Percentiles rank a stretch among this genome's conserved stretches.
Evolutionary conservation across 306 rosid genomes (phyloP).

Genomic region (Pueraria montana): DNA sequence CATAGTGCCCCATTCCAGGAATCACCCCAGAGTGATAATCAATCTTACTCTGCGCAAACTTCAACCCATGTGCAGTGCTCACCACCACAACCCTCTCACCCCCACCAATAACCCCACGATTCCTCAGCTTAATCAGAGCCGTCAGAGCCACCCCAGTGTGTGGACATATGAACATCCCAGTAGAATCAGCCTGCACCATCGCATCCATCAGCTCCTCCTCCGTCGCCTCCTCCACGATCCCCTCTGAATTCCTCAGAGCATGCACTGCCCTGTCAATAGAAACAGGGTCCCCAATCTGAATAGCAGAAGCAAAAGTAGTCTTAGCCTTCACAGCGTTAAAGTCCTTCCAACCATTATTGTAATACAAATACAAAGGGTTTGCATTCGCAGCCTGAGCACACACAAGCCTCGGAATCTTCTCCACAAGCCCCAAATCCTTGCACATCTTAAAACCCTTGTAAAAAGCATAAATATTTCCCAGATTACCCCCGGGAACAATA

Average conservation of each 20-base stretch:
- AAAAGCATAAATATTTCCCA: slow-evolving; percentile 84
- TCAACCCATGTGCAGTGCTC: slow-evolving; percentile 89
- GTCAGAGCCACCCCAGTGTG: slow-evolving; percentile 87
- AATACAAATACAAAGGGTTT: slow-evolving; percentile 75
- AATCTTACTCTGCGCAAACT: slow-evolving; percentile 65
- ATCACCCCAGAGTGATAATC: slow-evolving; percentile 50
- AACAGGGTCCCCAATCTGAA: slow-evolving; percentile 93
- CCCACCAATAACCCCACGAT: slow-evolving; percentile 64
- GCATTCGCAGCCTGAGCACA: slow-evolving; percentile 92
- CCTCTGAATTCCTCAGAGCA: slow-evolving; percentile 69
- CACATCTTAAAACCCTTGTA: slow-evolving; percentile 94
- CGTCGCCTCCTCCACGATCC: slow-evolving; percentile 88
- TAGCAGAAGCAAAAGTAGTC: slow-evolving; percentile 80
- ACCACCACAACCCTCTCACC: slow-evolving; percentile 83
- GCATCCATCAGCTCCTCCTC: slow-evolving; percentile 92
- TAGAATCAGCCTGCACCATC: slow-evolving; percentile 81
- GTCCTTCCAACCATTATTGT: slow-evolving; percentile 73
- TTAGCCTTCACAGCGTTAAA: slow-evolving; percentile 68
- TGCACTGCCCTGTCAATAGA: slow-evolving; percentile 82
- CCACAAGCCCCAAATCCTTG: slow-evolving; percentile 75
- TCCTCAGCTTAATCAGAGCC: slow-evolving; percentile 77
- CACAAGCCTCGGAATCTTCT: slow-evolving; percentile 75
- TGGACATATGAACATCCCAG: slow-evolving; percentile 90
- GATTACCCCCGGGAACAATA: slow-evolving; percentile 81
- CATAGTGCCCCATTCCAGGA: slow-evolving; percentile 46